Base-by-base conservation (phyloP, 192 early-diverging fungal species). In the Coemansia sp. region DNA sequence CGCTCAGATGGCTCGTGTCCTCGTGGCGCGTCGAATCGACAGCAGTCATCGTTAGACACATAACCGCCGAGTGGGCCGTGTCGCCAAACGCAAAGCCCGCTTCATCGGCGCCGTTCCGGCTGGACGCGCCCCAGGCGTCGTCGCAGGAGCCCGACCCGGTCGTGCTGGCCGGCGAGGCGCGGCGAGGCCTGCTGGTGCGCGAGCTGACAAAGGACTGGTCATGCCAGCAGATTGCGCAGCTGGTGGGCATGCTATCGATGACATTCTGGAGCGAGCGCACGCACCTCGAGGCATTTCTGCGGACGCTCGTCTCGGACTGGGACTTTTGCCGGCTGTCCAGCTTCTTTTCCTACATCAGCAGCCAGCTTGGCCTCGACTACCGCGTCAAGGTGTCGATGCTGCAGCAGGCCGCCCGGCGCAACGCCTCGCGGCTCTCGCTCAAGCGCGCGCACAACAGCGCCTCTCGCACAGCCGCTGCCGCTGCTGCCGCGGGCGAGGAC, bases 11-110 rank as follows among this genome's bases (percentile, higher is more conserved):
- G 88, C 81, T 90, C 2, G 83, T 90, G 49, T 84, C 84, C 22
- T 84, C 83, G 27, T 90, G 88, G 88, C 74, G 85, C 11, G 80
- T 88, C 53, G 86, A 88, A 65, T 87, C 86, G 23, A 90, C 85
- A 42, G 84, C 80, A 33, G 71, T 84, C 18, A 79, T 90, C 11
- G 83, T 90, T n/a, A 70, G 84, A 33, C 84, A 87, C 60, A 83
- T 90, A 35, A 87, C 86, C 14, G 76, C 86, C 58, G 87, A 86
- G 71, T 90, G 88, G 88, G 68, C 73, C 2, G 33, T 64, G 6
- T 65, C 77, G n/a, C 56, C 70, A 21, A 64, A 48, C 56, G 23
- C 67, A 7, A 74, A 83, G 56, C 78, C 81, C 24, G 73, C 49
- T 9, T 10, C 58, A 23, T 43, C 46, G 18, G 54, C 62, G 6